Conservation (phyloP, 202 grass and related monocot genomes). For the Panicum virgatum region DNA sequence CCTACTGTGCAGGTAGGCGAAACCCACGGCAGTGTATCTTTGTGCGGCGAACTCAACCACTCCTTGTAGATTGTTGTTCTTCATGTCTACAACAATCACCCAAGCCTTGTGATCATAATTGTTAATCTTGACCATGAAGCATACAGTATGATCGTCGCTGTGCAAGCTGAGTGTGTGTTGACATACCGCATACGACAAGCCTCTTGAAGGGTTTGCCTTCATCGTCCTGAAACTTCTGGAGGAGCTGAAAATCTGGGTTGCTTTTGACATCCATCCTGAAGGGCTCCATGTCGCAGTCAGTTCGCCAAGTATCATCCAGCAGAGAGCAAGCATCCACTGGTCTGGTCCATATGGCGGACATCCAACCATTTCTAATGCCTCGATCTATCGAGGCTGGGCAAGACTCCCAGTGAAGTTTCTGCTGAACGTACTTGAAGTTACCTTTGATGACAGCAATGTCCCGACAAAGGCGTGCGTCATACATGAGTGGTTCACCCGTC, state of each 20-base stretch:
- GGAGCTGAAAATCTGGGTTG: not conserved
- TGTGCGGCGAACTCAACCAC: not conserved
- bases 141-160: not conserved
- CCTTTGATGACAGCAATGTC: not conserved
- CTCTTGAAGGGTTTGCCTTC: not conserved
- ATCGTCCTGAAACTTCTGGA: not conserved
- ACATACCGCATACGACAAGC: not conserved
- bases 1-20: not conserved
- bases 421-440: not conserved
- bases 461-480: not conserved
- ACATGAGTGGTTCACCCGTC: no score
- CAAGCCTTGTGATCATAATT: not conserved
- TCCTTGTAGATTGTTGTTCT: not conserved
- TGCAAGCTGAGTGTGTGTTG: not conserved
- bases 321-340: not conserved
- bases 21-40: not conserved
- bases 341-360: not conserved
- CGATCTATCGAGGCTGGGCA: not conserved
- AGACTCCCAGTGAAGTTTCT: no score
- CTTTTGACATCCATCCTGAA: not conserved
- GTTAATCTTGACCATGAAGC: not conserved
- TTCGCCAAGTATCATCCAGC: not conserved
- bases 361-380: not conserved
- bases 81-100: not conserved
- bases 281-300: not conserved